These are phyloP conservation scores for Aegilops umbellulata DNA, from an alignment of 176 grass and related monocot genomes.

Conservation along the genomic window DNA sequence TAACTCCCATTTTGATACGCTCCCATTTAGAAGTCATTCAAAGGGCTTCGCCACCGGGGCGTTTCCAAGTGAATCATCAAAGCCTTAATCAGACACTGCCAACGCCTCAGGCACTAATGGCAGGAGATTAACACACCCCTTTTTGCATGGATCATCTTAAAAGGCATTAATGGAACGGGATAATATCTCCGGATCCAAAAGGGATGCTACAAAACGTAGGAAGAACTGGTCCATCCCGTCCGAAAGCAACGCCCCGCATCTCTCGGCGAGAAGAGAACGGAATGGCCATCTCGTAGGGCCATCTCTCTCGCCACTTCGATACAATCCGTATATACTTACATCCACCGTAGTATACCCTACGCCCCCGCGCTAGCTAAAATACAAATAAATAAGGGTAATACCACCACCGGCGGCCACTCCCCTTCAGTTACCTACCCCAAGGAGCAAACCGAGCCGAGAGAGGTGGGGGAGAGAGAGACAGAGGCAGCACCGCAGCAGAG, in stretches of 20 bases:
- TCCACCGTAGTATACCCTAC: background rate
- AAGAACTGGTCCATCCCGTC: conserved; percentile 34
- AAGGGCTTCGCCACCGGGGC: too few relatives aligned
- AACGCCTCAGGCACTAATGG: background rate
- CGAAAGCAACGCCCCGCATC: conserved; percentile 37
- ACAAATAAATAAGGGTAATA: conserved; percentile 23
- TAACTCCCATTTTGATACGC: too few relatives aligned
- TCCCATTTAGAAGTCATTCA: background rate
- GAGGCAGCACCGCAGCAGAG: background rate
- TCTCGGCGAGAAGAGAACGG: conserved; percentile 1
- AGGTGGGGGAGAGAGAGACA: background rate
- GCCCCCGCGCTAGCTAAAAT: conserved; percentile 17
- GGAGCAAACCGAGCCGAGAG: conserved; percentile 20
- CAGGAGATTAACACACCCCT: background rate
- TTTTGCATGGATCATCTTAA: background rate
- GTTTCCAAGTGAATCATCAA: background rate
- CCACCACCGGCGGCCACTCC: background rate
- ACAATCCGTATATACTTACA: background rate
- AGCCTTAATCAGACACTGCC: too few relatives aligned
- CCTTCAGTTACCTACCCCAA: conserved; percentile 10
- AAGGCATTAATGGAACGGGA: background rate
- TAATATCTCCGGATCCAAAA: background rate
- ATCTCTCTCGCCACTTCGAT: too few relatives aligned
- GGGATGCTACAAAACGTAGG: too few relatives aligned
- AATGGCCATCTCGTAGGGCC: conserved; percentile 1